Percentiles rank a stretch among this genome's conserved stretches.
These are phyloP conservation scores for Penicillium tannophilum DNA, from an alignment of 495 filamentous ascomycete genomes.

Conservation along the genomic window DNA sequence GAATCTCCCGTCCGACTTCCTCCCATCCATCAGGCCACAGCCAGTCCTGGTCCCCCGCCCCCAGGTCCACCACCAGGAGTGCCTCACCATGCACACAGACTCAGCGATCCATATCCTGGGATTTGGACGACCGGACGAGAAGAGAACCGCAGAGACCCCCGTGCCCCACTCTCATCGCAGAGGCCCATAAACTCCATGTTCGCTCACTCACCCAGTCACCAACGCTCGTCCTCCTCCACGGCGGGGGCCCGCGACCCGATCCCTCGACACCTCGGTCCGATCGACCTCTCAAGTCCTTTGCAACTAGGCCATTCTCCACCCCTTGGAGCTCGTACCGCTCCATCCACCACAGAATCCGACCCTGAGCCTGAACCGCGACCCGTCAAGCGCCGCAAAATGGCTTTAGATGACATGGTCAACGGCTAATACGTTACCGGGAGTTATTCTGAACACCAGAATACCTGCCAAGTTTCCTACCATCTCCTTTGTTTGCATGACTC, in stretches of 20 bases:
- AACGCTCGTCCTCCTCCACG: slow-evolving; percentile 28
- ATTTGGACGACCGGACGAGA: slow-evolving; percentile 32
- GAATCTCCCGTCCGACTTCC: slow-evolving; percentile 47
- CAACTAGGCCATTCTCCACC: slow-evolving; percentile 24
- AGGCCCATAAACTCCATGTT: slow-evolving; percentile 35
- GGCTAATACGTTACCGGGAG: slow-evolving; percentile 27
- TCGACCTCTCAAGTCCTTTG: slow-evolving; percentile 24
- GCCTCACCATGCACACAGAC: slow-evolving; percentile 35
- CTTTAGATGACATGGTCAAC: slow-evolving; percentile 52
- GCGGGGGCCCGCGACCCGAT: slow-evolving; percentile 27
- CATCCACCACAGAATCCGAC: slow-evolving; percentile 26
- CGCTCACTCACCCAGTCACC: slow-evolving; percentile 25
- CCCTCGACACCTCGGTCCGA: slow-evolving; percentile 28
- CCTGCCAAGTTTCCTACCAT: not conserved
- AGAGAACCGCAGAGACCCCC: slow-evolving; percentile 27
- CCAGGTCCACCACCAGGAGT: slow-evolving; percentile 7
- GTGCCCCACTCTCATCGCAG: slow-evolving; percentile 19
- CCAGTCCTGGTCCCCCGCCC: slow-evolving; percentile 21
- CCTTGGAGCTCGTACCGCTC: slow-evolving; percentile 18
- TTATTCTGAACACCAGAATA: not conserved
- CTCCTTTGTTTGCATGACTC: slow-evolving; percentile 9
- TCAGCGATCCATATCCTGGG: slow-evolving; percentile 44
- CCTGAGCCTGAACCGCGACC: slow-evolving; percentile 50
- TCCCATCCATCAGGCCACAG: slow-evolving; percentile 42
- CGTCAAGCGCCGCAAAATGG: slow-evolving; percentile 71